Percentiles rank a stretch among this genome's conserved stretches.
Conservation (phyloP, 129 eudicot species). For the Centella asiatica region DNA sequence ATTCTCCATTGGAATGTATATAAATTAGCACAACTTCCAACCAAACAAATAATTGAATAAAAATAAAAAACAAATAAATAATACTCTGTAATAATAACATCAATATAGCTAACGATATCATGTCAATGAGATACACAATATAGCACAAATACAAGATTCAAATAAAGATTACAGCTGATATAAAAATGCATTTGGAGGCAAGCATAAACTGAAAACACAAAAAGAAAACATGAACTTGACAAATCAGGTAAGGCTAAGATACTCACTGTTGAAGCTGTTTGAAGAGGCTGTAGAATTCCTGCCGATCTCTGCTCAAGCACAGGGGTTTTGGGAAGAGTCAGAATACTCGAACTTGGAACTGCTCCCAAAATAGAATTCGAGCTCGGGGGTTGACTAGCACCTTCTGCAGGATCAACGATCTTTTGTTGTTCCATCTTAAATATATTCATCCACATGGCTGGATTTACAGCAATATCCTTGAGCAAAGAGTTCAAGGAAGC, state of each 20-base stretch:
- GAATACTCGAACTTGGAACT: conserved; percentile 30
- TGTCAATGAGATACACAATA: too few relatives aligned
- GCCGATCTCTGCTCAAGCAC: conserved; percentile 31
- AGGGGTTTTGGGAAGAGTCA: conserved; percentile 22
- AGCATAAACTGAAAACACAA: not conserved
- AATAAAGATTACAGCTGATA: too few relatives aligned
- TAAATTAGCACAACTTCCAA: too few relatives aligned
- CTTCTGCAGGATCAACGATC: conserved; percentile 39
- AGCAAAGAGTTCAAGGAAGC: conserved; percentile 62
- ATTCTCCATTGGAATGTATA: too few relatives aligned
- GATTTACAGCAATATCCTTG: conserved; percentile 80
- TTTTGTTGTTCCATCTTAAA: conserved; percentile 53
- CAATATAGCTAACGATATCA: too few relatives aligned
- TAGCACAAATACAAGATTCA: too few relatives aligned
- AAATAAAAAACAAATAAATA: too few relatives aligned
- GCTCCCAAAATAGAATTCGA: conserved; percentile 38
- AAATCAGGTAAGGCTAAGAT: not conserved
- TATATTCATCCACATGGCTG: conserved; percentile 67
- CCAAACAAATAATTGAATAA: too few relatives aligned
- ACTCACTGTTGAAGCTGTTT: conserved; percentile 40
- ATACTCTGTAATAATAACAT: too few relatives aligned
- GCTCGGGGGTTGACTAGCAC: conserved; percentile 23
- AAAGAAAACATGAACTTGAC: not conserved
- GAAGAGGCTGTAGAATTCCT: conserved; percentile 50
- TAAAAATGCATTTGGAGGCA: too few relatives aligned